A percentile compares a stretch with the other conserved stretches of the same genome.
Conservation (phyloP, 257 asterid genomes). For the Nicotiana otophora region DNA sequence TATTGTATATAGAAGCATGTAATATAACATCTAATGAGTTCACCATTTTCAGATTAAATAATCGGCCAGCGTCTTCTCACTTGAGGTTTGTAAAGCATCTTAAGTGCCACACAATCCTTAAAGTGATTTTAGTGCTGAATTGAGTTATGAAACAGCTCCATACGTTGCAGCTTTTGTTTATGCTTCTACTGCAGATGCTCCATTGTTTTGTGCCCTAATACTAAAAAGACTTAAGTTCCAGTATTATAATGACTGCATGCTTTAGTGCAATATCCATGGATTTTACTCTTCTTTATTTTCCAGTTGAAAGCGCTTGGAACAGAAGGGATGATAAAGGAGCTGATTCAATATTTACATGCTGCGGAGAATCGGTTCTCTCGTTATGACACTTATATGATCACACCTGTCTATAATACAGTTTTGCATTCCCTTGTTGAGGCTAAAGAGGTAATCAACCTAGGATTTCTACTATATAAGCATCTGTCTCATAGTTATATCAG, state of each 20-base stretch:
- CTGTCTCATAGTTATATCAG: slow-evolving; percentile 7
- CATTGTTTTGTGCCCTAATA: neutral
- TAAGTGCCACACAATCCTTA: neutral
- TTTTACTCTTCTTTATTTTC: slow-evolving; percentile 19
- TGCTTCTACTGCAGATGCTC: neutral
- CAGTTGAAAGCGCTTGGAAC: slow-evolving; percentile 79
- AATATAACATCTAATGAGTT: neutral
- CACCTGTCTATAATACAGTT: slow-evolving; percentile 51
- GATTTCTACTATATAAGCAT: slow-evolving; percentile 11
- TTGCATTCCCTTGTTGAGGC: slow-evolving; percentile 78
- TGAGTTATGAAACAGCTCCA: neutral
- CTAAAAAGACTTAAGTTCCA: neutral
- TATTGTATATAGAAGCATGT: neutral
- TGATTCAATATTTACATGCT: slow-evolving; percentile 41
- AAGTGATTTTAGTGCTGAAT: neutral
- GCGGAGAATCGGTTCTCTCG: slow-evolving; percentile 48
- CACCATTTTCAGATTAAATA: neutral
- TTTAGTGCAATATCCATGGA: neutral
- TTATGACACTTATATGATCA: slow-evolving; percentile 20
- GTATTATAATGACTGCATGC: slow-evolving; percentile 7
- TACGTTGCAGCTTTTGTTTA: neutral
- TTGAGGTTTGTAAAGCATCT: neutral
- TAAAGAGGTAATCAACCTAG: slow-evolving; percentile 48
- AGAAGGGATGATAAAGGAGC: slow-evolving; percentile 67
- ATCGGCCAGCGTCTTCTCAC: neutral